Conservation (phyloP, 352 stramenopile species). For the Phytopythium sindhum region DNA sequence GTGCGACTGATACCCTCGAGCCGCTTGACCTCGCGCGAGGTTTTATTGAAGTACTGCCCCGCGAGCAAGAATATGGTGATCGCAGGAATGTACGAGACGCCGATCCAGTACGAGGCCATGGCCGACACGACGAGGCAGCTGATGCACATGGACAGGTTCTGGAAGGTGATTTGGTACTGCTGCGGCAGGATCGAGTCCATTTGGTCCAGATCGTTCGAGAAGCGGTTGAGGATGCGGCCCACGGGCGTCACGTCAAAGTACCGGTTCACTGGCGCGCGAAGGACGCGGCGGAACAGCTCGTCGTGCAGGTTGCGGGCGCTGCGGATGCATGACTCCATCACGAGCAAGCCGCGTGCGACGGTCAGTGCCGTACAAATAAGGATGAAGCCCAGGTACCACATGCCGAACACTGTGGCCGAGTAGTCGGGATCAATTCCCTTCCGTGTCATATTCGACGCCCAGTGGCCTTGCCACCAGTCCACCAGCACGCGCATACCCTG, state of each 20-base stretch:
- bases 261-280: constrained; percentile 45
- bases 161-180: constrained; percentile 29
- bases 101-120: constrained; percentile 34
- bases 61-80: constrained; percentile 42
- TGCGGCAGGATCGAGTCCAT: constrained; percentile 36
- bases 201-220: constrained; percentile 60
- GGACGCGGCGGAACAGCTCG: constrained; percentile 39
- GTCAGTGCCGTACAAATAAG: constrained; percentile 10
- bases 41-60: constrained; percentile 83
- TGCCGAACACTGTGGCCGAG: constrained; percentile 28
- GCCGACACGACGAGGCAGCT: constrained; percentile 33
- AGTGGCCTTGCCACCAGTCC: constrained; percentile 28
- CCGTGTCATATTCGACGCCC: constrained; percentile 18
- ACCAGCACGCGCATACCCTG: constrained; percentile 17
- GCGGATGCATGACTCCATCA: constrained; percentile 37
- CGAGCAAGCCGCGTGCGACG: constrained; percentile 25
- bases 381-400: constrained; percentile 43
- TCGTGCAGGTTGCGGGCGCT: constrained; percentile 36
- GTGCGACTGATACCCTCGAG: constrained; percentile 87
- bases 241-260: constrained; percentile 71
- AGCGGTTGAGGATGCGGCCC: constrained; percentile 62
- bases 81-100: constrained; percentile 52
- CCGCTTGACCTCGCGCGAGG: constrained; percentile 88
- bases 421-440: background rate
- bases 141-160: constrained; percentile 11